Conservation (phyloP, 2,329 filamentous ascomycete species). For the Neurospora crassa region DNA sequence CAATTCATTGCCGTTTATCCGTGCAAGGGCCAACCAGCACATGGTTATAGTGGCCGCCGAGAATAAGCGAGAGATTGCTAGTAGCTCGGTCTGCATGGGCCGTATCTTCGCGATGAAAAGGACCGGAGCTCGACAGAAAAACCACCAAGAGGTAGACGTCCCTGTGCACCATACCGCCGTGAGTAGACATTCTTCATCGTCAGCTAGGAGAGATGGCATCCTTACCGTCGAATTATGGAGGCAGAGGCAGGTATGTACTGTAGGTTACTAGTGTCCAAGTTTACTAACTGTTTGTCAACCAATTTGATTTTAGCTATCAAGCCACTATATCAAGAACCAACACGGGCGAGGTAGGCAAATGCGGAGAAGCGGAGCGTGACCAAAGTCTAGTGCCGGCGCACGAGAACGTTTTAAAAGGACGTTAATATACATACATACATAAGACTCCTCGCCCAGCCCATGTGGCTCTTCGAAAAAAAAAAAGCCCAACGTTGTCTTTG, state of each 20-base stretch:
- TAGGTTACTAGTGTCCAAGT: background rate
- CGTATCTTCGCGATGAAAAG: background rate
- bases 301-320: background rate
- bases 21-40: background rate
- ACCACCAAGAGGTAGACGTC: background rate
- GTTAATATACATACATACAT: constrained; percentile 16
- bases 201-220: background rate
- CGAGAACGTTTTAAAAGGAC: background rate
- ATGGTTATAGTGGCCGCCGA: background rate
- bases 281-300: background rate
- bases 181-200: background rate
- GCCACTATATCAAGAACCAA: background rate
- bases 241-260: background rate
- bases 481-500: constrained; percentile 5
- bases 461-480: background rate
- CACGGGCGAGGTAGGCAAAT: background rate
- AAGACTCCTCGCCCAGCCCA: constrained; percentile 14
- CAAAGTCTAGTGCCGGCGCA: background rate
- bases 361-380: background rate
- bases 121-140: background rate
- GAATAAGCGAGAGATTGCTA: background rate
- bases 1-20: background rate
- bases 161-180: background rate
- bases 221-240: background rate
- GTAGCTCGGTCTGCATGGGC: background rate